Evolutionary conservation across 176 grass and related monocot genomes (phyloP).

Genomic region (Thalia dealbata): DNA sequence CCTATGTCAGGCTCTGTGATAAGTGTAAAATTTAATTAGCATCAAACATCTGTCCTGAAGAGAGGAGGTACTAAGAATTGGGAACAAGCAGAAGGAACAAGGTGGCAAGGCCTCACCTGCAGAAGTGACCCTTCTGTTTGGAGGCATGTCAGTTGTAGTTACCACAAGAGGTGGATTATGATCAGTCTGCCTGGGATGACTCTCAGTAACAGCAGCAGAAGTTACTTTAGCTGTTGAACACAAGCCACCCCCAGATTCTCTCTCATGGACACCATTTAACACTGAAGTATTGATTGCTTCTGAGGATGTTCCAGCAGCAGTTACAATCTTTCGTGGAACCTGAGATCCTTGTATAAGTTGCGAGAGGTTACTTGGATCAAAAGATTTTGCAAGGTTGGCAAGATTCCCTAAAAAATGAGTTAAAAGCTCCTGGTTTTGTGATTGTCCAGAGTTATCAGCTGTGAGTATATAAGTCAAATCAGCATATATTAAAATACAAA

Average conservation of each 20-base stretch:
- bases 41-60: not conserved
- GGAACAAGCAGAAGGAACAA: constrained; percentile 15
- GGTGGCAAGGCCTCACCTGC: constrained; percentile 41
- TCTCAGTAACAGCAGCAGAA: constrained; percentile 29
- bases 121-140: constrained; percentile 32
- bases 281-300: constrained; percentile 45
- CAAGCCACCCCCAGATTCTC: constrained; percentile 34
- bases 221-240: constrained; percentile 34
- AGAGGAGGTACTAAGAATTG: not conserved
- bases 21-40: constrained; percentile 5
- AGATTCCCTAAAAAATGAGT: constrained; percentile 63
- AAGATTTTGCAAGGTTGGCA: constrained; percentile 59
- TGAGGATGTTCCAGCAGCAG: constrained; percentile 44
- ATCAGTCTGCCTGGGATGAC: constrained; percentile 15
- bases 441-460: constrained; percentile 55
- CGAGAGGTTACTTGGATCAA: constrained; percentile 73
- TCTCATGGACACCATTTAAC: constrained; percentile 24
- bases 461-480: constrained; percentile 24
- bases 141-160: constrained; percentile 30
- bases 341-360: constrained; percentile 61
- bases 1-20: constrained; percentile 40
- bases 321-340: constrained; percentile 56
- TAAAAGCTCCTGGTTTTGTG: constrained; percentile 58
- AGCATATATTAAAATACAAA: not conserved
- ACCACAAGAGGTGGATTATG: constrained; percentile 35